These are phyloP conservation scores for Jatropha podagrica DNA, from an alignment of 441 rosid species.

Conservation along the genomic window DNA sequence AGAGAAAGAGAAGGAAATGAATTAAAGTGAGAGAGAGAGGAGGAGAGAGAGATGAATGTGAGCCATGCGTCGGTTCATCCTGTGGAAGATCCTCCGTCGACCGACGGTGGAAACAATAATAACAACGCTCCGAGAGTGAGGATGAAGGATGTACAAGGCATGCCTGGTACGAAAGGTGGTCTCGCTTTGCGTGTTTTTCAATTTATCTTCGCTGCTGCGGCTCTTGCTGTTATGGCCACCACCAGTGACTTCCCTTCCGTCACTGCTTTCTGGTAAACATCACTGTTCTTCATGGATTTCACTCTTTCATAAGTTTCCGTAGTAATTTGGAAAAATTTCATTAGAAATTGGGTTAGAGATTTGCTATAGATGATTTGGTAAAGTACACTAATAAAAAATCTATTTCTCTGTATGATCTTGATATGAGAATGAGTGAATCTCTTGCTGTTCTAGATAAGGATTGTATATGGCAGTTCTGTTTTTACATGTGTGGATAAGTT, in stretches of 20 bases:
- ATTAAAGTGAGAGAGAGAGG: constrained; percentile 8
- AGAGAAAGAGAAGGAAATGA: constrained; percentile 14
- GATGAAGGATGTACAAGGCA: constrained; percentile 72
- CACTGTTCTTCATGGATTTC: constrained; percentile 2
- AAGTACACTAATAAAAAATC: neutral
- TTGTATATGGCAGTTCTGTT: neutral
- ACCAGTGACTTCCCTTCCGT: constrained; percentile 76
- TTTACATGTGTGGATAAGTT: neutral
- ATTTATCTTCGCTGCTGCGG: constrained; percentile 56
- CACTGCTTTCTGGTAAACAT: constrained; percentile 64
- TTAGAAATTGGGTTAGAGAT: constrained; percentile 1
- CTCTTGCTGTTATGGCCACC: constrained; percentile 63
- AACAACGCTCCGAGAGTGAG: constrained; percentile 44
- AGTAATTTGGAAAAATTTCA: no score
- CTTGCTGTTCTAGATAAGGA: no score
- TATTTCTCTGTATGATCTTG: neutral
- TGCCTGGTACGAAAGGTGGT: constrained; percentile 73
- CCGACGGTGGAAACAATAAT: constrained; percentile 36
- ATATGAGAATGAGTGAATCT: neutral
- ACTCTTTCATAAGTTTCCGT: neutral
- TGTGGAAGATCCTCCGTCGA: constrained; percentile 58
- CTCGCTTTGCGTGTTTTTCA: constrained; percentile 56
- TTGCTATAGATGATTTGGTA: neutral
- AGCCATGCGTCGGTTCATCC: constrained; percentile 78
- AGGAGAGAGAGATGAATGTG: constrained; percentile 48